A percentile compares a stretch with the other conserved stretches of the same genome.
Evolutionary conservation across 345 rosid species (phyloP).

Genomic region (Acer yangbiense): DNA sequence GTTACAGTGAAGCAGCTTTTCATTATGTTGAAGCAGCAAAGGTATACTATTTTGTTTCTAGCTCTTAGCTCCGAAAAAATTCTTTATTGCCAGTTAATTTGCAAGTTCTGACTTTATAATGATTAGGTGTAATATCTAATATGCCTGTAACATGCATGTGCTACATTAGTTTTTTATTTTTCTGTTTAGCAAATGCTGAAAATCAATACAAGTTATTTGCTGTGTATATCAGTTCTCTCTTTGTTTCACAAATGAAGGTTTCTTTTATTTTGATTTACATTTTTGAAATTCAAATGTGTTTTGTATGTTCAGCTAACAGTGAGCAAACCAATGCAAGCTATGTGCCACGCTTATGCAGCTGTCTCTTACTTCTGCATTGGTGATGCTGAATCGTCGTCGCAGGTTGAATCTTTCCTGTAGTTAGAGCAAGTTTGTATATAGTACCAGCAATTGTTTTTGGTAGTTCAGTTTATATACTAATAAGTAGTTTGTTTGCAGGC

Average conservation of each 20-base stretch:
- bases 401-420: constrained; percentile 44
- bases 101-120: not conserved
- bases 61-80: constrained; percentile 5
- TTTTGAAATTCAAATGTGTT: constrained; percentile 12
- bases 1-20: constrained; percentile 91
- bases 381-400: constrained; percentile 91
- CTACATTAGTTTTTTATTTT: not conserved
- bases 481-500: constrained; percentile 52
- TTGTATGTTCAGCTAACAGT: constrained; percentile 67
- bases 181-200: not conserved
- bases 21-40: constrained; percentile 91
- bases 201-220: not conserved
- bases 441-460: not conserved
- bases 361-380: constrained; percentile 88
- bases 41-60: constrained; percentile 40
- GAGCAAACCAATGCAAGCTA: constrained; percentile 88
- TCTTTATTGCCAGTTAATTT: not conserved
- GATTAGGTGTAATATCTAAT: not conserved
- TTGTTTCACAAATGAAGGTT: not conserved
- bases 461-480: constrained; percentile 4
- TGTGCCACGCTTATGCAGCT: constrained; percentile 94
- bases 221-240: constrained; percentile 1
- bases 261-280: not conserved
- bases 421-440: constrained; percentile 4
- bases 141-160: not conserved